Base-by-base conservation (phyloP, 2,329 filamentous ascomycete species). In the Aspergillus calidoustus region DNA sequence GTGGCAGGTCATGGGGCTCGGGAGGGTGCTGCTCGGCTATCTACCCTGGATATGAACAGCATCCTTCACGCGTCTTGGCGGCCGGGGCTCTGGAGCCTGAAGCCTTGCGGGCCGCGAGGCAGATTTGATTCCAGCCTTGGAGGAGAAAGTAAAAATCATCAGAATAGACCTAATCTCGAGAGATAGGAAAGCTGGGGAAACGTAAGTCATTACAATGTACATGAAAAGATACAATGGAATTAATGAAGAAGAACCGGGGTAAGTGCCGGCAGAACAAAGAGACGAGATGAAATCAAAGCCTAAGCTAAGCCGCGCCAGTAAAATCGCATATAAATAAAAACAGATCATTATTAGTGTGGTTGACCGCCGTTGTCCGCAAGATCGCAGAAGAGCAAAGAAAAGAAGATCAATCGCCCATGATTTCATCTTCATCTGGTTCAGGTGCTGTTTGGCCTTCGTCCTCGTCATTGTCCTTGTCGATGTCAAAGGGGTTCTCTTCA, bases 381-480 rank as follows among this genome's bases (percentile, higher is more conserved):
- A 28, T 15, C 11, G 34, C 34, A 41, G 31, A 5, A 50, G 25
- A 34, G 41, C 34, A 48, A 51, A 43, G 52, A 47, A 28, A 55
- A 31, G 19, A 54, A 52, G 61, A 64, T 69, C 67, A 80, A 66
- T 80, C 77, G 47, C 77, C 76, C 77, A 80, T 80, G 51, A 79
- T 73, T 67, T 79, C 78, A 66, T 79, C 76, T 54, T 79, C 75
- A 51, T 75, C 73, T 19, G 70, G 68, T 54, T 75, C 72, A 53
- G 73, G 71, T n/a, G 62, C 66, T 7, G 61, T 30, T 30, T 15
- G 64, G 52, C 67, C 73, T 7, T 75, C 73, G 7, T 64, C 62
- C 13, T 72, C 71, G n/a, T 74, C 76, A 8, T 76, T 77, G 22
- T 80, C 78, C 0, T 79, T 80, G 43, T 84, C 82, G 61, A 76